These are phyloP conservation scores for Schizochytrium sp. DNA, from an alignment of 108 stramenopile genomes.

Conservation along the genomic window DNA sequence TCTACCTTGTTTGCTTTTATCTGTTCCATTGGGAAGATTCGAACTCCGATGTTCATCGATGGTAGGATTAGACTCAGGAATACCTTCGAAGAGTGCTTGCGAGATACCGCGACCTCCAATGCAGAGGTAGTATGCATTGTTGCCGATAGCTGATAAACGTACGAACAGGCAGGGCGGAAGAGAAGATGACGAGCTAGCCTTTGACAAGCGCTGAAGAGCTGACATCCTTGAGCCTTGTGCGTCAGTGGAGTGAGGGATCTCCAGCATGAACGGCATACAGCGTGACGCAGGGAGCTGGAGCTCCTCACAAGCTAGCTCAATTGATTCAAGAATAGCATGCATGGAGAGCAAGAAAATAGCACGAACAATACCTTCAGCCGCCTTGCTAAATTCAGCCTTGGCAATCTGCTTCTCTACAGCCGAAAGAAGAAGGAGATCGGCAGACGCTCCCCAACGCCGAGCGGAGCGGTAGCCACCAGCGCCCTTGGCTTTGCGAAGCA, in stretches of 20 bases:
- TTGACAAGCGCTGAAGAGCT: background rate
- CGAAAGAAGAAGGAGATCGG: background rate
- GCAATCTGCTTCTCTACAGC: background rate
- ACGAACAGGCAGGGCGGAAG: slow-evolving; percentile 25
- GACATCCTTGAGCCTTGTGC: too few relatives aligned
- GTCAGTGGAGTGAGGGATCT: too few relatives aligned
- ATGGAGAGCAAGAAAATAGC: background rate
- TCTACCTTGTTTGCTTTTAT: too few relatives aligned
- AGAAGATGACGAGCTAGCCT: background rate
- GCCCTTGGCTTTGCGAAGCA: slow-evolving; percentile 38
- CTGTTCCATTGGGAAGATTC: too few relatives aligned
- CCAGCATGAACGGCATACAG: slow-evolving; percentile 13
- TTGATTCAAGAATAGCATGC: slow-evolving; percentile 36
- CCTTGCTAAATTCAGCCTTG: background rate
- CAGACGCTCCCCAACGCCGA: slow-evolving; percentile 40
- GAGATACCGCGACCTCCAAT: background rate
- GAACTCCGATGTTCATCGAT: background rate
- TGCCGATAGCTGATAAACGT: background rate
- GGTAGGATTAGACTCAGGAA: too few relatives aligned
- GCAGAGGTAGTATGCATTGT: slow-evolving; percentile 43
- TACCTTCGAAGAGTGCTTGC: background rate
- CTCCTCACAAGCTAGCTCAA: slow-evolving; percentile 25
- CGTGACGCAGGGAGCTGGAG: slow-evolving; percentile 19
- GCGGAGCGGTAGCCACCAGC: slow-evolving; percentile 10
- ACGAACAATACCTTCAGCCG: background rate